Evolutionary conservation across 2,329 filamentous ascomycete species (phyloP), one percentile per base, ranked within the genome.

Genomic region (Ophiocordyceps sinensis): DNA sequence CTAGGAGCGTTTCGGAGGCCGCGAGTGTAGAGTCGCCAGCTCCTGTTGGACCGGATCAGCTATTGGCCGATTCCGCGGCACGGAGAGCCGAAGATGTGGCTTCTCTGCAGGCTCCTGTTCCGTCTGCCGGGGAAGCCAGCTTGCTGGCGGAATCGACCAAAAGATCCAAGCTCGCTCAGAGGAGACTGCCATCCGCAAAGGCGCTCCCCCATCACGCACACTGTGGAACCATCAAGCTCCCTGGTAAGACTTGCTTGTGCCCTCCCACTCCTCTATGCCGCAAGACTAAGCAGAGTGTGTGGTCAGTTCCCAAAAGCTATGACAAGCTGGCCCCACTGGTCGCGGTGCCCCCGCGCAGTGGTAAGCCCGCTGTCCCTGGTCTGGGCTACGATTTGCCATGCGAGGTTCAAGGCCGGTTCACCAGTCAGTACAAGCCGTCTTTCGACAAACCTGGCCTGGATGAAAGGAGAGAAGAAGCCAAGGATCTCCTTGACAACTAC

Each of bases 311-410:
- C 5, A 68, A 67, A 47, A 65, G 61, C 41, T 66, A 65, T 41
- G 65, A 68, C 37, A 66, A 67, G 44, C 52, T 68, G 30, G 55
- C 61, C 1, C 65, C 65, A 6, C 50, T 67, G 23, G 61, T 68
- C 14, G 63, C 65, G 7, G 45, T 64, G 17, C 61, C 65, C 8
- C 51, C 64, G 13, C 57, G 56, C 34, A 65, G 55, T 19, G 59
- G 62, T 9, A 62, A 58, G 34, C 47, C 54, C 3, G 57, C 66
- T 40, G 52, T 67, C 2, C 59, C 63, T 1, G 61, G 64, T 29
- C 43, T 65, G 28, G 60, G 59, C 4, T 61, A 60, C 37, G 51
- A 50, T 11, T 53, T 68, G 13, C 63, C 65, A 3, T 66, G 63
- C 36, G 65, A 68, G 45, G 59, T 67, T 5, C 65, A 68, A 40